These are phyloP conservation scores for Endocladia muricata DNA, from an alignment of 31 red algal genomes.

Conservation along the genomic window DNA sequence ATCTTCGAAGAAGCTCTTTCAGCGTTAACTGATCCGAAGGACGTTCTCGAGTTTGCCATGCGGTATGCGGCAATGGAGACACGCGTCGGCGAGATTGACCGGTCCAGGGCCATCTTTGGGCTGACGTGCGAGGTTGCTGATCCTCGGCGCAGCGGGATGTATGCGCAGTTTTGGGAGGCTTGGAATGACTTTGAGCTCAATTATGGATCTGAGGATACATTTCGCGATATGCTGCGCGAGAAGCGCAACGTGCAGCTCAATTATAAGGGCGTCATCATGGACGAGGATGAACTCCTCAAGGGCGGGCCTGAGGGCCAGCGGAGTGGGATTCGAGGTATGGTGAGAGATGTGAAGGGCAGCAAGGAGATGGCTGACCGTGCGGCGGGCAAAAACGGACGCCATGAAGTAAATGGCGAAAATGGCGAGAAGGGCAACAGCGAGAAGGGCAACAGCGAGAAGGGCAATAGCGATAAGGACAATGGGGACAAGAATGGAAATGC, in stretches of 20 bases:
- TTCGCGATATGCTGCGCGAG: constrained; percentile 75
- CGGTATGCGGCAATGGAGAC: constrained; percentile 74
- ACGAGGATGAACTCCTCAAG: neutral
- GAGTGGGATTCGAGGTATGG: constrained; percentile 16
- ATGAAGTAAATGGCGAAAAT: neutral
- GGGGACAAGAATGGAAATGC: neutral
- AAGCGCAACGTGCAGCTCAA: constrained; percentile 54
- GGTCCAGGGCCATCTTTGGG: constrained; percentile 61
- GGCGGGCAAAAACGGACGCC: neutral
- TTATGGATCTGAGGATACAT: constrained; percentile 68
- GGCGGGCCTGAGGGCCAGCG: constrained; percentile 10
- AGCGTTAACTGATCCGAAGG: constrained; percentile 25
- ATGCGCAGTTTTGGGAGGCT: constrained; percentile 54
- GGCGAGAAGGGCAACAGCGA: neutral
- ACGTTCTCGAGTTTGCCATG: constrained; percentile 58
- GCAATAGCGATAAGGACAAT: neutral
- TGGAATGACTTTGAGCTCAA: constrained; percentile 81
- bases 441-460: too few species aligned
- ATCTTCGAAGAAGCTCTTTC: constrained; percentile 71
- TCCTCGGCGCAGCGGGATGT: constrained; percentile 43
- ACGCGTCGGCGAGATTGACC: constrained; percentile 60
- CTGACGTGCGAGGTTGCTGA: constrained; percentile 51
- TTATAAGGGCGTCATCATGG: constrained; percentile 20
- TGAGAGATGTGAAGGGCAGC: neutral
- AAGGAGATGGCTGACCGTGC: neutral